Conservation (phyloP, 495 filamentous ascomycete genomes). For the Cudoniella acicularis region DNA sequence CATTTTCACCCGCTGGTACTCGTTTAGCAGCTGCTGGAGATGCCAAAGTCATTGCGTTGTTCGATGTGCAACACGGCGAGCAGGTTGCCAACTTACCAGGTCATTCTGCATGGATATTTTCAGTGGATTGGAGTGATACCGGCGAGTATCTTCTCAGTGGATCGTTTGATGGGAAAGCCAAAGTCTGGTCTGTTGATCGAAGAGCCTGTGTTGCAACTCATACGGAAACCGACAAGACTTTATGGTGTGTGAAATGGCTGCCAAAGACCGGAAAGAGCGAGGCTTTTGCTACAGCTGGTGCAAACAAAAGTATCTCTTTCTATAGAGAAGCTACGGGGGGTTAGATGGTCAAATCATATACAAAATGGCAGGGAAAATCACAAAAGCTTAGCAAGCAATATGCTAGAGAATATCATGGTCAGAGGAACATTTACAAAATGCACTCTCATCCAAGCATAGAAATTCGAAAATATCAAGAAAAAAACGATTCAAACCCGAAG, state of each 20-base stretch:
- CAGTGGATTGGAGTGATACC: constrained; percentile 88
- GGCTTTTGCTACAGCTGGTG: constrained; percentile 82
- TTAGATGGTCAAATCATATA: constrained; percentile 25
- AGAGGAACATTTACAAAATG: background rate
- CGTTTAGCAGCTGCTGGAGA: constrained; percentile 92
- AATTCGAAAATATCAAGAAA: background rate
- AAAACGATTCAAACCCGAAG: background rate
- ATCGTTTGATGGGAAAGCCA: constrained; percentile 86
- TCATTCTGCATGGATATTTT: constrained; percentile 81
- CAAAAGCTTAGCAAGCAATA: background rate
- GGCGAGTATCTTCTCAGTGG: constrained; percentile 90
- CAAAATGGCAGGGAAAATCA: background rate
- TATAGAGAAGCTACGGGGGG: constrained; percentile 88
- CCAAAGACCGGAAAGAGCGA: constrained; percentile 74
- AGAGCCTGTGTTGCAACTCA: constrained; percentile 88
- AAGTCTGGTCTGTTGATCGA: constrained; percentile 87
- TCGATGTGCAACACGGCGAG: constrained; percentile 87
- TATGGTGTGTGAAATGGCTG: constrained; percentile 89
- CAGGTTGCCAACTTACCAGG: constrained; percentile 82
- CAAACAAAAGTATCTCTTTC: constrained; percentile 74
- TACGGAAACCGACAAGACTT: constrained; percentile 77
- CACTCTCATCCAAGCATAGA: background rate
- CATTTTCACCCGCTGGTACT: constrained; percentile 81
- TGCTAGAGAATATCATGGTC: no score
- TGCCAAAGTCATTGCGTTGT: constrained; percentile 81